Base-by-base conservation (phyloP, 2,329 filamentous ascomycete species). In the Davidsoniella eucalypti region DNA sequence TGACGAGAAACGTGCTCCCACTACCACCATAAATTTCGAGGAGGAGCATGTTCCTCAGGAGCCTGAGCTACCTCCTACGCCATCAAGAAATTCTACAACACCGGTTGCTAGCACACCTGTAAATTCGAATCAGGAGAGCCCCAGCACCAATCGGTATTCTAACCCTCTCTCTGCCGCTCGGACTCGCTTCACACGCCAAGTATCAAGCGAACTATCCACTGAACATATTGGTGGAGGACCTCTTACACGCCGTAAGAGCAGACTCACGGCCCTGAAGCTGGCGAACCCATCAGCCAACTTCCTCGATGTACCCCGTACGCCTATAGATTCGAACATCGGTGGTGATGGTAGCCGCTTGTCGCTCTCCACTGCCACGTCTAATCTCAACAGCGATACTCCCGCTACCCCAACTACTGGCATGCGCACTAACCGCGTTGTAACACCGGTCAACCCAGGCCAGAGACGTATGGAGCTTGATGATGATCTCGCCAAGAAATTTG, bases 11-110 rank as follows among this genome's bases (percentile, higher is more conserved):
- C 72, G 75, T 59, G 64, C 41, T 49, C 61, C 33, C 54, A 56
- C 12, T 57, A 47, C 29, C 52, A 51, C 38, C 12, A 26, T 23
- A 6, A 47, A n/a, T 18, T 44, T 26, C 5, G 43, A 50, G 8
- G 47, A 50, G 8, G 52, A 48, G n/a, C 26, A n/a, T 41, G 17
- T 41, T 5, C 46, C 47, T 5, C 49, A 18, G 5, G 61, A 48
- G 61, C 71, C 67, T 38, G 87, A 94, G 46, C 70, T 90, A 52
- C 88, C 90, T n/a, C 88, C 90, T 1, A 98, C 92, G 1, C 92
- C 92, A 1, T 96, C 92, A 25, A 47, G 51, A 0, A 96, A 94
- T 64, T 78, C 78, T 56, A 66, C 66, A 50, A 67, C 63, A 39
- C 67, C 64, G 58, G 73, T 50, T 62, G 60, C 54, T 62, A 64